Percentiles rank a stretch among this genome's conserved stretches.
These are phyloP conservation scores for Terana coerulea DNA, from an alignment of 768 basidiomycete genomes.

Conservation along the genomic window DNA sequence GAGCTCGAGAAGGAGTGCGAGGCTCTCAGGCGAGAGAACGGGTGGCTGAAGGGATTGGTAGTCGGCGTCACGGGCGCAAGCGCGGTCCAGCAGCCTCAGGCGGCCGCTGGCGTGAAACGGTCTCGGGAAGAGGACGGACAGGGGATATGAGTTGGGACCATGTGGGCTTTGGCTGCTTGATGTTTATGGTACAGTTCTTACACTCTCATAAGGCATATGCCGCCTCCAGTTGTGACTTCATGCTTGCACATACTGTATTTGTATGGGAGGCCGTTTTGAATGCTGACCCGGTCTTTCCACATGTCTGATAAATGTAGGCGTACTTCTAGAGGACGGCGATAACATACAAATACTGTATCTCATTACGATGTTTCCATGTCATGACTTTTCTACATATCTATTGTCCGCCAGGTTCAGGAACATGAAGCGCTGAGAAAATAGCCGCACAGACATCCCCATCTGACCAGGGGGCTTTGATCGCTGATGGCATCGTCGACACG, in stretches of 20 bases:
- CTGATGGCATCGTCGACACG: conserved; percentile 5
- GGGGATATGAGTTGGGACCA: not conserved
- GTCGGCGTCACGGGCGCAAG: conserved; percentile 81
- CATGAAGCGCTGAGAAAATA: not conserved
- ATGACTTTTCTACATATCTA: not conserved
- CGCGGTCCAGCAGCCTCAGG: conserved; percentile 27
- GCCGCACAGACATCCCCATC: not conserved
- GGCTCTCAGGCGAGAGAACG: conserved; percentile 81
- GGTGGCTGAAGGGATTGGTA: conserved; percentile 88
- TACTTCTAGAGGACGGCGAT: not conserved
- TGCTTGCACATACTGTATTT: conserved; percentile 13
- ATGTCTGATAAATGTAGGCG: not conserved
- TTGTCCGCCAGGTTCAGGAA: not conserved
- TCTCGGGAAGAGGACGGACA: conserved; percentile 16
- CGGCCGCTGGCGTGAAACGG: conserved; percentile 17
- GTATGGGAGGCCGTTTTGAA: conserved; percentile 3
- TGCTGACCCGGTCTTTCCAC: not conserved
- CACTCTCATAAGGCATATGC: not conserved
- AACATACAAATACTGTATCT: not conserved
- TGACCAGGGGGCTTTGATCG: not conserved
- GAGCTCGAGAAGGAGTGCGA: conserved; percentile 93
- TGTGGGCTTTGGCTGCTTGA: not conserved
- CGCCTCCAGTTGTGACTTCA: not conserved
- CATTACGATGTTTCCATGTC: not conserved
- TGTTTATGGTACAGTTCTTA: not conserved